Evolutionary conservation across 2,329 filamentous ascomycete species (phyloP), one percentile per base, ranked within the genome.

Genomic region (Colletotrichum costaricense): DNA sequence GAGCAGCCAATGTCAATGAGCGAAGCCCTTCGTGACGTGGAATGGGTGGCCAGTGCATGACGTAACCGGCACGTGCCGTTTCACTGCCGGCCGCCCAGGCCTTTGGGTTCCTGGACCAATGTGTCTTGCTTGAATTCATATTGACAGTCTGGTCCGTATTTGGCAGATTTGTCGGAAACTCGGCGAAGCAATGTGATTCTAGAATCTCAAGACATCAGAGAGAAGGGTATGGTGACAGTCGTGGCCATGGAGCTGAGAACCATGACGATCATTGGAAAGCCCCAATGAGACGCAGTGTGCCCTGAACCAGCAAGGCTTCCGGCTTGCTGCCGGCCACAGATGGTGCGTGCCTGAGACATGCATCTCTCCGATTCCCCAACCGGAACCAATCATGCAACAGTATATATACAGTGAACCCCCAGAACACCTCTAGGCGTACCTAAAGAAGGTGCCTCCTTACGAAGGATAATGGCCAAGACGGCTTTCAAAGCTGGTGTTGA

Each of bases 61-160:
- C 70, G 70, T 73, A 73, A 65, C 35, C 46, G 35, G 70, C 70
- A 73, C 70, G 67, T 70, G 70, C 46, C 38, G 67, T 69, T 69
- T 72, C 69, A 64, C 54, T 63, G 28, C 49, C 14, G 22, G 49
- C 42, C 59, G 22, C n/a, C 60, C 35, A 49, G 64, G 64, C 67
- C 59, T 70, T 28, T 35, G 59, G 33, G 55, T 56, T 35, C 49
- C 33, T 69, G 60, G 60, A 16, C 35, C 56, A 55, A 69, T 26
- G 52, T 59, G n/a, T 56, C 33, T 49, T 16, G n/a, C 12, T 63
- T 54, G 22, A 33, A 16, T 56, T 26, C 24, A n/a, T 11, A 22
- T 9, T 54, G 4, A 7, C 22, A 19, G 28, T 22, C 26, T 28
- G 22, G 6, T 12, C 46, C 46, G 35, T 16, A 16, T 19, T 14